Evolutionary conservation across 352 stramenopile species (phyloP).

Genomic region (Aphanomyces stellatus): DNA sequence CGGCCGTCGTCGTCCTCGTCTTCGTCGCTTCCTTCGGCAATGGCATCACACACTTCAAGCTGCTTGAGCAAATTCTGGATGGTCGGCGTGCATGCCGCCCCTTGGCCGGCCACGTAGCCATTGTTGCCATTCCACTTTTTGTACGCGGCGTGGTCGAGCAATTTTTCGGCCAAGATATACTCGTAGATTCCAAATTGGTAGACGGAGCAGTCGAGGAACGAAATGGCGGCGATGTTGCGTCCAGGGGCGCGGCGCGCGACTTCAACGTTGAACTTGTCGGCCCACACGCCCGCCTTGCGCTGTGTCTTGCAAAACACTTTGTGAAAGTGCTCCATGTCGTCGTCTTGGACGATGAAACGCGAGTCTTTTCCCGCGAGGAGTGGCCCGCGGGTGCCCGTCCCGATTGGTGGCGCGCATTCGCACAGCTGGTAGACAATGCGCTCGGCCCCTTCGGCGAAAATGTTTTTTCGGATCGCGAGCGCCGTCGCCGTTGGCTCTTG

Average conservation of each 20-base stretch:
- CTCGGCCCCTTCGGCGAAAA: constrained; percentile 25
- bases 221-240: constrained; percentile 8
- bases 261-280: constrained; percentile 5
- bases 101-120: constrained; percentile 9
- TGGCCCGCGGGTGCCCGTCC: background rate
- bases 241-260: constrained; percentile 1
- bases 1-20: background rate
- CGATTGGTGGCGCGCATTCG: background rate
- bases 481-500: background rate
- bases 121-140: constrained; percentile 21
- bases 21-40: background rate
- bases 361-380: background rate
- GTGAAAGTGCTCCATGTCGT: constrained; percentile 20
- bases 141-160: constrained; percentile 20
- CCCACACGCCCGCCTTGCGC: constrained; percentile 12
- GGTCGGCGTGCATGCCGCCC: background rate
- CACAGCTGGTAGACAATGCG: constrained; percentile 20
- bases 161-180: constrained; percentile 23
- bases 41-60: background rate
- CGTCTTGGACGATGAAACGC: background rate
- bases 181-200: constrained; percentile 12
- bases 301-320: constrained; percentile 25
- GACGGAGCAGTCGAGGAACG: constrained; percentile 25
- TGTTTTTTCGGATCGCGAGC: constrained; percentile 12
- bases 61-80: background rate